Percentiles rank a stretch among this genome's conserved stretches.
These are phyloP conservation scores for Solanum etuberosum DNA, from an alignment of 257 asterid genomes.

Conservation along the genomic window DNA sequence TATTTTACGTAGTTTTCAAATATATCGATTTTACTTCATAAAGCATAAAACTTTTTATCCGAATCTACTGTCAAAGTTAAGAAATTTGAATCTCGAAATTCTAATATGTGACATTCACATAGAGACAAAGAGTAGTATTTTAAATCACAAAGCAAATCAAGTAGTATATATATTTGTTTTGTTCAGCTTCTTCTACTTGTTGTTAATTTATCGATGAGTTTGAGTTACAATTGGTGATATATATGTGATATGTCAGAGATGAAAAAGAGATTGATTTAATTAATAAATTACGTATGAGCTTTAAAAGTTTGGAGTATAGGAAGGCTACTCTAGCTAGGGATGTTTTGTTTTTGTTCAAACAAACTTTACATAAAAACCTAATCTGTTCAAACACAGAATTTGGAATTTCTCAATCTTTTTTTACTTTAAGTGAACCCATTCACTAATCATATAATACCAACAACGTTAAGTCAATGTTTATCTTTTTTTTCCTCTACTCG, in stretches of 20 bases:
- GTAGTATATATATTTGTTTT: not conserved
- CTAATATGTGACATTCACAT: not conserved
- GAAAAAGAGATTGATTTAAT: not conserved
- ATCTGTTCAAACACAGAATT: not conserved
- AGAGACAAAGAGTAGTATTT: not conserved
- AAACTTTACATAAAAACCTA: not conserved
- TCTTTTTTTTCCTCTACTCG: too few species aligned
- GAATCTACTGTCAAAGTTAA: not conserved
- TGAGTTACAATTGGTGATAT: too few species aligned
- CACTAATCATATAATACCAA: not conserved
- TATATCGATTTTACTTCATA: not conserved
- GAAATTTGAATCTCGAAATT: not conserved
- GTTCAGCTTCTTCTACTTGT: not conserved
- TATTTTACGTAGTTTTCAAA: not conserved
- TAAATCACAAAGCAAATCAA: not conserved
- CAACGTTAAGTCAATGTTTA: not conserved
- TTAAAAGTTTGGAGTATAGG: not conserved
- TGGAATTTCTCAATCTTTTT: not conserved
- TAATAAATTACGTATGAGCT: not conserved
- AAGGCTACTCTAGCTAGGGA: not conserved
- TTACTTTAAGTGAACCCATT: not conserved
- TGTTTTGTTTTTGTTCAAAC: conserved; percentile 1
- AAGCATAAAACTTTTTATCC: not conserved
- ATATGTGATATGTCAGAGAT: not conserved
- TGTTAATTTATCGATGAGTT: not conserved